Percentiles rank a stretch among this genome's conserved stretches.
These are phyloP conservation scores for Ramichloridium luteum DNA, from an alignment of 2,329 filamentous ascomycete genomes.

Conservation along the genomic window DNA sequence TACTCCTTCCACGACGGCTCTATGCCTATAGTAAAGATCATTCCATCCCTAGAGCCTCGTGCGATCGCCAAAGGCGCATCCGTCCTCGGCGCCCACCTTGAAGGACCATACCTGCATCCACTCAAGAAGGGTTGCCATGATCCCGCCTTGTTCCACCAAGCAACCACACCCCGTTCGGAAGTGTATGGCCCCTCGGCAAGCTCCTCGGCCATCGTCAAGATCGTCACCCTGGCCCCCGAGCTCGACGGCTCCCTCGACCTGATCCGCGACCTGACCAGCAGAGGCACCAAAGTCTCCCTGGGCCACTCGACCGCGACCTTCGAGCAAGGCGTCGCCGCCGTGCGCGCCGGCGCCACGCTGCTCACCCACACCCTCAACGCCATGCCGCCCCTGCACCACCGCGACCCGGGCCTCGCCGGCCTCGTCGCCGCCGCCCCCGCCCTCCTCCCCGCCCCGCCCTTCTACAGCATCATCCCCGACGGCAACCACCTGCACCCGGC, in stretches of 20 bases:
- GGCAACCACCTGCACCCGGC: conserved; percentile 42
- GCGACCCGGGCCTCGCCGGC: conserved; percentile 40
- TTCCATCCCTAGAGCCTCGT: conserved; percentile 36
- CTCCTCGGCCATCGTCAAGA: conserved; percentile 30
- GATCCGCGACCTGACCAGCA: conserved; percentile 31
- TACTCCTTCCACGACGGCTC: not conserved
- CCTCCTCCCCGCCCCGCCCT: conserved; percentile 26
- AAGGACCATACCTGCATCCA: conserved; percentile 44
- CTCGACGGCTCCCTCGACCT: conserved; percentile 30
- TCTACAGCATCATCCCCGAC: conserved; percentile 43
- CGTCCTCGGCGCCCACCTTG: conserved; percentile 43
- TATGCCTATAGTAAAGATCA: conserved; percentile 25
- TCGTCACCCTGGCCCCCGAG: conserved; percentile 44
- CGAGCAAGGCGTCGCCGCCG: conserved; percentile 32
- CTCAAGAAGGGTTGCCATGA: conserved; percentile 44
- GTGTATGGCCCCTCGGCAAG: conserved; percentile 36
- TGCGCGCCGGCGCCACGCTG: conserved; percentile 38
- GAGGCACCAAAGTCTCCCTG: conserved; percentile 35
- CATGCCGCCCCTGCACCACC: conserved; percentile 40
- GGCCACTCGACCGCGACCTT: conserved; percentile 41
- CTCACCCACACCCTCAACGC: conserved; percentile 46
- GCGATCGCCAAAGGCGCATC: conserved; percentile 33
- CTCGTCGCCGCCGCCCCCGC: conserved; percentile 21
- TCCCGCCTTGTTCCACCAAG: conserved; percentile 31
- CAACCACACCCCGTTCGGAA: conserved; percentile 23